A percentile compares a stretch with the other conserved stretches of the same genome.
Evolutionary conservation across 768 basidiomycete genomes (phyloP).

Genomic region (Termitomyces titanicus): DNA sequence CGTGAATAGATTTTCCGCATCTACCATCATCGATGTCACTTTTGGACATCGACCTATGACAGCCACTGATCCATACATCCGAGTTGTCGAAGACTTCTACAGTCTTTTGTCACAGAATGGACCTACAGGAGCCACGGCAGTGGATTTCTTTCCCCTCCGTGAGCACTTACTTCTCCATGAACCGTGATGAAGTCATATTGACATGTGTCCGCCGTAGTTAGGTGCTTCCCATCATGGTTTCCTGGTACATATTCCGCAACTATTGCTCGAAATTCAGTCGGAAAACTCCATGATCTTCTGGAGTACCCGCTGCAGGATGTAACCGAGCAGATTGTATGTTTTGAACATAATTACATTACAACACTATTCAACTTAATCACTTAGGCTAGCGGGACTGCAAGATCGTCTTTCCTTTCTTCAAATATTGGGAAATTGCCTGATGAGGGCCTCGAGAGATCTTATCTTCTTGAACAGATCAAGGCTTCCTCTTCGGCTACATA

Average conservation of each 20-base stretch:
- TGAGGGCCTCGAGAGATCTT: not conserved
- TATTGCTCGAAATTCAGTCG: slow-evolving; percentile 14
- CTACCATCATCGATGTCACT: slow-evolving; percentile 6
- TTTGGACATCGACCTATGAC: slow-evolving; percentile 7
- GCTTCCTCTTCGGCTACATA: slow-evolving; percentile 16
- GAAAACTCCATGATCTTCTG: not conserved
- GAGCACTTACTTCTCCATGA: not conserved
- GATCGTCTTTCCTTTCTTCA: not conserved
- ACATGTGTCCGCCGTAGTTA: slow-evolving; percentile 15
- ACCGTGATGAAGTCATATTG: not conserved
- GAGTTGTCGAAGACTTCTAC: not conserved
- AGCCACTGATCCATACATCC: slow-evolving; percentile 3
- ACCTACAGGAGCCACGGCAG: slow-evolving; percentile 3
- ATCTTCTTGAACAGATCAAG: slow-evolving; percentile 11
- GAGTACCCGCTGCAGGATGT: slow-evolving; percentile 3
- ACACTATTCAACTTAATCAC: not conserved
- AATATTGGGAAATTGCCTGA: not conserved
- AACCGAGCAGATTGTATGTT: slow-evolving; percentile 28
- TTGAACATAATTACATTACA: not conserved
- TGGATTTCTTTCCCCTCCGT: slow-evolving; percentile 14
- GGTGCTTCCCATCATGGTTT: slow-evolving; percentile 28
- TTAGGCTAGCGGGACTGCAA: not conserved
- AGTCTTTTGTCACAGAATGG: not conserved
- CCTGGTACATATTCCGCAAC: slow-evolving; percentile 20
- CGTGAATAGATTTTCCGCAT: slow-evolving; percentile 6